Evolutionary conservation across 129 eudicot species (phyloP).

Genomic region (Pittosporum tobira): DNA sequence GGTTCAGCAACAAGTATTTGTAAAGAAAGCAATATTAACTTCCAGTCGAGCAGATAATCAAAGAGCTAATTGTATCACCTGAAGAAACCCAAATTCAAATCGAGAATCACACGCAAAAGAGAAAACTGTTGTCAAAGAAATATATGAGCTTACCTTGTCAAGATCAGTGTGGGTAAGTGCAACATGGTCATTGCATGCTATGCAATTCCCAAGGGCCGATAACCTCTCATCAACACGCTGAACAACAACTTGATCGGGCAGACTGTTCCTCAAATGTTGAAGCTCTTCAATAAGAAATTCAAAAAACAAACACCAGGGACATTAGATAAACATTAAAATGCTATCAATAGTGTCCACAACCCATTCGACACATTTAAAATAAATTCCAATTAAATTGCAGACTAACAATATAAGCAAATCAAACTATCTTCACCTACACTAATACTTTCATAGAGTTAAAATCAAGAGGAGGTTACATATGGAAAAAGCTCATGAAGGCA

Average conservation of each 20-base stretch:
- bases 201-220: constrained; percentile 93
- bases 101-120: not conserved
- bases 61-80: not conserved
- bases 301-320: constrained; percentile 1
- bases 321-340: not conserved
- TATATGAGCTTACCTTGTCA: constrained; percentile 48
- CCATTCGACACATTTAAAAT: not conserved
- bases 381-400: not conserved
- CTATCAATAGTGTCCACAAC: not conserved
- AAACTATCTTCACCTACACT: not conserved
- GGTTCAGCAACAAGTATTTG: not conserved
- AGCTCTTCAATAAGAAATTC: constrained; percentile 39
- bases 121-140: not conserved
- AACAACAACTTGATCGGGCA: constrained; percentile 89
- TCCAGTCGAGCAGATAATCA: not conserved
- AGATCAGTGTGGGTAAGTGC: constrained; percentile 94
- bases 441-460: too few relatives aligned
- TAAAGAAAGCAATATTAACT: not conserved
- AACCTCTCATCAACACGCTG: constrained; percentile 80
- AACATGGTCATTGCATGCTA: constrained; percentile 96
- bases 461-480: not conserved
- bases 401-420: not conserved
- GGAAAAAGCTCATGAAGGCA: not conserved
- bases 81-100: not conserved
- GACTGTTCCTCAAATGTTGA: constrained; percentile 84